Conservation (phyloP, 768 basidiomycete species). For the Termitomyces sp. region DNA sequence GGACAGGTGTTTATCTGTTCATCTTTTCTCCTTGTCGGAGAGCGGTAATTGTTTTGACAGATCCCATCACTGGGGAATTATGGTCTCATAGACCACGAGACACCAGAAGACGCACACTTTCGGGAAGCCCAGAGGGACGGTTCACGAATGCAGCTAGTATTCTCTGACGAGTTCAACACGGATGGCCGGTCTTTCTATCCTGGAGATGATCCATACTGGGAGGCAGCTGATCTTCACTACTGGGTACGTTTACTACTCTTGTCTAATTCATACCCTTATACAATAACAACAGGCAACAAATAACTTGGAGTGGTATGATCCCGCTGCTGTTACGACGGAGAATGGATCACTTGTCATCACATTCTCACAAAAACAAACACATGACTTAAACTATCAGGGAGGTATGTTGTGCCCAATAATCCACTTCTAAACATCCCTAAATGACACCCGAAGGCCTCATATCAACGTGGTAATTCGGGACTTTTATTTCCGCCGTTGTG, state of each 20-base stretch:
- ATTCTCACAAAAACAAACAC: conserved; percentile 48
- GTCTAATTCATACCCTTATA: neutral
- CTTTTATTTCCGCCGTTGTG: conserved; percentile 6
- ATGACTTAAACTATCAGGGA: conserved; percentile 62
- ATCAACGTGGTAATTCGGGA: conserved; percentile 28
- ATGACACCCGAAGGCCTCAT: conserved; percentile 31
- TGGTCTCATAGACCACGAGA: conserved; percentile 54
- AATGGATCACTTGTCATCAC: conserved; percentile 71
- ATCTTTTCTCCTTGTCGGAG: conserved; percentile 12
- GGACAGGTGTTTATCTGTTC: conserved; percentile 43
- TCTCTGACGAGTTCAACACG: conserved; percentile 77
- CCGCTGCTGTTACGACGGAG: conserved; percentile 62
- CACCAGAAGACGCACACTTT: conserved; percentile 49
- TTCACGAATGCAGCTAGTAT: conserved; percentile 50
- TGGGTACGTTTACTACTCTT: conserved; percentile 39
- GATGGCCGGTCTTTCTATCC: conserved; percentile 75
- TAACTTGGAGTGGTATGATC: conserved; percentile 87
- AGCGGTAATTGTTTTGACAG: conserved; percentile 24
- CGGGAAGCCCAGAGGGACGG: conserved; percentile 57
- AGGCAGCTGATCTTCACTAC: conserved; percentile 73
- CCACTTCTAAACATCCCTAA: conserved; percentile 17
- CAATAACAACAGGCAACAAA: conserved; percentile 38
- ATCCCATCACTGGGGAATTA: conserved; percentile 59
- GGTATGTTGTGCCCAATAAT: conserved; percentile 26
- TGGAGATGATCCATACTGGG: conserved; percentile 84